phyloP scores from a whole-genome alignment of 805 yeast genomes.

The Yamadazyma sp. region DNA sequence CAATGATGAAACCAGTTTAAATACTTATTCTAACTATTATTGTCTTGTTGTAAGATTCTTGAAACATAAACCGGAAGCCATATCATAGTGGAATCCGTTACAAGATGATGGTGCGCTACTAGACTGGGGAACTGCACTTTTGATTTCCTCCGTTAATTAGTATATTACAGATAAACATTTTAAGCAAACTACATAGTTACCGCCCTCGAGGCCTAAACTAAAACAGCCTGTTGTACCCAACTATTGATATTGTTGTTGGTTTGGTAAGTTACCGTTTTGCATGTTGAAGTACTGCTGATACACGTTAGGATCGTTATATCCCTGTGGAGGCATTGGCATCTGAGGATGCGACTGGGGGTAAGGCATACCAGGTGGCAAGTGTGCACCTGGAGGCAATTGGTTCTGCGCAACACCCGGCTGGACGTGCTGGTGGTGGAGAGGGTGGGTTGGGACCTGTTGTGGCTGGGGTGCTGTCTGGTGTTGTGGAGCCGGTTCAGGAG shows the following conservation, averaged over 20 bases:
- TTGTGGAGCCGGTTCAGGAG: slow-evolving; percentile 38
- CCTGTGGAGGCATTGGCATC: slow-evolving; percentile 46
- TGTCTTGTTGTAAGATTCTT: too few relatives aligned
- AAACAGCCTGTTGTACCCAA: too few relatives aligned
- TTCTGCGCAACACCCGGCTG: slow-evolving; percentile 25
- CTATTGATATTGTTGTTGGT: slow-evolving; percentile 58
- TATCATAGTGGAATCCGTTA: too few relatives aligned
- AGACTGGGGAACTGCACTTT: too few relatives aligned
- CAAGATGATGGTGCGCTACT: too few relatives aligned
- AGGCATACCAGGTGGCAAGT: slow-evolving; percentile 46
- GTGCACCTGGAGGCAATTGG: slow-evolving; percentile 40
- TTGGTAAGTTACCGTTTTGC: slow-evolving; percentile 48
- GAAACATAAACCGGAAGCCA: too few relatives aligned
- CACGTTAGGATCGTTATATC: slow-evolving; percentile 55
- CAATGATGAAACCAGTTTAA: too few relatives aligned
- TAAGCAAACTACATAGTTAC: too few relatives aligned
- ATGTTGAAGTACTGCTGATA: slow-evolving; percentile 64
- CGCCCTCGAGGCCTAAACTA: too few relatives aligned
- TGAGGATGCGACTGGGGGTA: slow-evolving; percentile 38
- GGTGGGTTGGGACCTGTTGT: slow-evolving; percentile 18
- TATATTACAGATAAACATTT: too few relatives aligned
- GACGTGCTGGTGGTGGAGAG: slow-evolving; percentile 27
- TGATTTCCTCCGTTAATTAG: too few relatives aligned
- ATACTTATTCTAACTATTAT: too few relatives aligned
- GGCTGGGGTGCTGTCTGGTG: slow-evolving; percentile 23